Conservation (phyloP, 371 early-diverging fungal genomes). For the Mortierella sp. region DNA sequence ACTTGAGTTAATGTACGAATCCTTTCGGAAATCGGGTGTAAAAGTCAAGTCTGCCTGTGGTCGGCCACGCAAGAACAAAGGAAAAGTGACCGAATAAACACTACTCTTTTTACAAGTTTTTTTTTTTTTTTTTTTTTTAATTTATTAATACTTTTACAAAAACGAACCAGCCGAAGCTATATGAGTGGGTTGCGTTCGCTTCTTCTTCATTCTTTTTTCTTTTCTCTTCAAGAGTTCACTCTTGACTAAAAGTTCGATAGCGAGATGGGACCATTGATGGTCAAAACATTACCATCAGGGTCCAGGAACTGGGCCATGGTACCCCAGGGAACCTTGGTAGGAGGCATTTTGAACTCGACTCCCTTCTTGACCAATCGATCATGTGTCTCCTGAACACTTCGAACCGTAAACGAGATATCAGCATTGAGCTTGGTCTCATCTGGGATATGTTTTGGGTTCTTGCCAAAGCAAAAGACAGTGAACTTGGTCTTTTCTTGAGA, state of each 20-base stretch:
- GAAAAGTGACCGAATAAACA: too few species aligned
- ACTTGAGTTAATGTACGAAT: too few species aligned
- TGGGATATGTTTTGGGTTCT: background rate
- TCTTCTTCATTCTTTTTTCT: too few species aligned
- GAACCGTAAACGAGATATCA: slow-evolving; percentile 18
- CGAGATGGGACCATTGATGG: background rate
- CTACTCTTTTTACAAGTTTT: too few species aligned
- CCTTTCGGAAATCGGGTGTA: too few species aligned
- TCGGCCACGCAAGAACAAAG: too few species aligned
- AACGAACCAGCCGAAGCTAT: background rate
- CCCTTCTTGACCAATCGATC: slow-evolving; percentile 44
- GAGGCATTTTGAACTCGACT: slow-evolving; percentile 33
- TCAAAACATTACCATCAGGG: slow-evolving; percentile 41
- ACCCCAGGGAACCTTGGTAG: slow-evolving; percentile 38
- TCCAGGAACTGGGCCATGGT: slow-evolving; percentile 27
- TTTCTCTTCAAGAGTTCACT: too few species aligned
- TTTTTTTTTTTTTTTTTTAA: background rate
- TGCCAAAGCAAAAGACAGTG: slow-evolving; percentile 26
- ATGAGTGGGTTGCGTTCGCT: too few species aligned
- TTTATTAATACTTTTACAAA: background rate
- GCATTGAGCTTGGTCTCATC: background rate
- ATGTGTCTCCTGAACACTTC: slow-evolving; percentile 26
- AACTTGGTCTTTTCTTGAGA: slow-evolving; percentile 28
- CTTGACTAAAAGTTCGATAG: background rate
- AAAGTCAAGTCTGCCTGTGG: too few species aligned